Evolutionary conservation across 2,329 filamentous ascomycete species (phyloP).

Genomic region (Aureobasidium lini): DNA sequence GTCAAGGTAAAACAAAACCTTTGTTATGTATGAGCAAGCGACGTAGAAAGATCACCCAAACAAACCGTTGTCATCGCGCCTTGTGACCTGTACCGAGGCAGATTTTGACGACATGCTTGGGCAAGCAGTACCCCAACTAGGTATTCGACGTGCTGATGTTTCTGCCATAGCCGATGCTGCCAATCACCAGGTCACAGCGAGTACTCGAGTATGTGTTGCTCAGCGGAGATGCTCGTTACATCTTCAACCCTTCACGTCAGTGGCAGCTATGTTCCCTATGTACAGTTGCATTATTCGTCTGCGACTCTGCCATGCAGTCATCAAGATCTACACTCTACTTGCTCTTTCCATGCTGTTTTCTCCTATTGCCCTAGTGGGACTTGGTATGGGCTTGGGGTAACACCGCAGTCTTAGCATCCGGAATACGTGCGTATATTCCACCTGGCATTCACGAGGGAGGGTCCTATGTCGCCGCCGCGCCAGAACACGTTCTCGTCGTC

Average conservation of each 20-base stretch:
- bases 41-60: background rate
- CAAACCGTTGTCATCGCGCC: background rate
- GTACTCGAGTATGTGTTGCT: no score
- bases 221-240: background rate
- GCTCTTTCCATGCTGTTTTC: background rate
- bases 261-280: background rate
- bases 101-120: background rate
- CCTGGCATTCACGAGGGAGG: background rate
- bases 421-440: background rate
- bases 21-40: background rate
- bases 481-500: background rate
- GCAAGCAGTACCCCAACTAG: background rate
- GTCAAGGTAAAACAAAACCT: background rate
- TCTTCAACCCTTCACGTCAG: background rate
- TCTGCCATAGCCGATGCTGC: background rate
- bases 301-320: background rate
- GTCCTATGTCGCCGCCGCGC: background rate
- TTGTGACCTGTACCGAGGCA: conserved; percentile 1
- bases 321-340: background rate
- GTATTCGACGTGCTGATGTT: background rate
- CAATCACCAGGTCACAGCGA: background rate
- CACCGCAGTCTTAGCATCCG: conserved; percentile 1
- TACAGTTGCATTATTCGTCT: background rate
- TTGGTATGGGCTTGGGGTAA: conserved; percentile 4
- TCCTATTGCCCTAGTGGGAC: background rate